phyloP scores from a whole-genome alignment of 257 asterid genomes.

The Fraxinus excelsior region DNA sequence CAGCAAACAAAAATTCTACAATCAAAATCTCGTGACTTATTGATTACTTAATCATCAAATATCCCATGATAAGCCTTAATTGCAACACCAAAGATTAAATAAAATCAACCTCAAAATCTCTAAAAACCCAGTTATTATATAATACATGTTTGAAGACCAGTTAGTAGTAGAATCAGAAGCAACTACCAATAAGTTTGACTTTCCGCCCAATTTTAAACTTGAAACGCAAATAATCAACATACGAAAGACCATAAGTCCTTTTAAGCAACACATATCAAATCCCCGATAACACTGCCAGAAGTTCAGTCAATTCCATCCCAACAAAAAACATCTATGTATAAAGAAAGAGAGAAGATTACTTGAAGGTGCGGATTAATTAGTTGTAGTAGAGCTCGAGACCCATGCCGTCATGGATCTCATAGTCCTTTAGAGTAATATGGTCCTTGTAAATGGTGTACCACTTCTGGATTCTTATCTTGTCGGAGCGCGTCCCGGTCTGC shows the following conservation, averaged over 20 bases:
- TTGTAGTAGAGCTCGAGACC: slow-evolving; percentile 91
- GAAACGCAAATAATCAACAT: background rate
- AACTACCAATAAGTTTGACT: background rate
- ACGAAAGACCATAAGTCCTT: background rate
- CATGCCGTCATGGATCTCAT: slow-evolving; percentile 88
- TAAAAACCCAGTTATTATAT: no score
- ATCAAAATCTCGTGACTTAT: no score
- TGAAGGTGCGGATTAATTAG: slow-evolving; percentile 19
- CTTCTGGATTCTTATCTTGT: slow-evolving; percentile 82
- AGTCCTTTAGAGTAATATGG: slow-evolving; percentile 76
- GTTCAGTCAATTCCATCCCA: background rate
- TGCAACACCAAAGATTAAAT: no score
- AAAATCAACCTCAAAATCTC: no score
- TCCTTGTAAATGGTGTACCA: slow-evolving; percentile 89
- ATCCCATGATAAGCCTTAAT: no score
- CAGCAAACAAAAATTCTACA: no score
- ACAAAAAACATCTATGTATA: background rate
- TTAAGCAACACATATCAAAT: background rate
- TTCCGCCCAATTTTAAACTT: background rate
- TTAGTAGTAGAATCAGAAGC: background rate
- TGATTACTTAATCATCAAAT: no score
- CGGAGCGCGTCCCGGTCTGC: slow-evolving; percentile 84
- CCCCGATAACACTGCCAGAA: background rate
- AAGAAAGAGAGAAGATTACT: background rate
- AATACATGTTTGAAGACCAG: no score